Percentiles rank a stretch among this genome's conserved stretches.
Evolutionary conservation across 495 filamentous ascomycete species (phyloP).

Genomic region (Neurospora cerealis): DNA sequence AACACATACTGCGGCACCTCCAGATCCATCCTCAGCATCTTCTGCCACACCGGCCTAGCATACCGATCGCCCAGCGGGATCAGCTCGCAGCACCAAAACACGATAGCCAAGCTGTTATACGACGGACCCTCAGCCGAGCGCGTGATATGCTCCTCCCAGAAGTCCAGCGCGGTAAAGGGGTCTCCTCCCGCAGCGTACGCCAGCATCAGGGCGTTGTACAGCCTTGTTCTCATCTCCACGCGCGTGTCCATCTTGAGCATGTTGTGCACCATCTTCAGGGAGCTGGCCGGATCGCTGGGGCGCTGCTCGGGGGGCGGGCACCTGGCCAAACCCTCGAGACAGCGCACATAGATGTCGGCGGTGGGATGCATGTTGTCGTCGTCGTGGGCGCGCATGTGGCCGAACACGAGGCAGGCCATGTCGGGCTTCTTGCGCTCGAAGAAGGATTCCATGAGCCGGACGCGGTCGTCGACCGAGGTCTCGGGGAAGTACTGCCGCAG

Average conservation of each 20-base stretch:
- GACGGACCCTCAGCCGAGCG: conserved; percentile 71
- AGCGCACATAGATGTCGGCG: conserved; percentile 62
- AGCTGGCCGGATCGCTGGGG: conserved; percentile 5
- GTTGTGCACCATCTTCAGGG: conserved; percentile 68
- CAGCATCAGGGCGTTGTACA: conserved; percentile 79
- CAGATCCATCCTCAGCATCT: conserved; percentile 64
- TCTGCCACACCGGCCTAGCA: conserved; percentile 65
- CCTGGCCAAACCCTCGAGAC: conserved; percentile 64
- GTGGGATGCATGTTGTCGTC: conserved; percentile 49
- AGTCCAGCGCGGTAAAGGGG: conserved; percentile 53
- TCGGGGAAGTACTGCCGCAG: conserved; percentile 72
- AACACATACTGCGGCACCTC: conserved; percentile 62
- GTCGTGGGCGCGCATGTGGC: conserved; percentile 71
- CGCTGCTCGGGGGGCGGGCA: conserved; percentile 44
- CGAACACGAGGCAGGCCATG: conserved; percentile 76
- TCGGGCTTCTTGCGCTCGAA: conserved; percentile 67
- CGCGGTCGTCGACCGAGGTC: conserved; percentile 47
- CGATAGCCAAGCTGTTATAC: conserved; percentile 64
- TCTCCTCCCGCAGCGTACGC: conserved; percentile 63
- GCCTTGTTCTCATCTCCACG: conserved; percentile 62
- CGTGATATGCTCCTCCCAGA: conserved; percentile 68
- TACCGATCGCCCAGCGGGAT: conserved; percentile 49
- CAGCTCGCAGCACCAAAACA: conserved; percentile 65
- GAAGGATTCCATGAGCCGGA: conserved; percentile 70
- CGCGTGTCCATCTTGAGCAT: conserved; percentile 82